Conservation (phyloP, 345 rosid species). For the Dipteronia dyeriana region DNA sequence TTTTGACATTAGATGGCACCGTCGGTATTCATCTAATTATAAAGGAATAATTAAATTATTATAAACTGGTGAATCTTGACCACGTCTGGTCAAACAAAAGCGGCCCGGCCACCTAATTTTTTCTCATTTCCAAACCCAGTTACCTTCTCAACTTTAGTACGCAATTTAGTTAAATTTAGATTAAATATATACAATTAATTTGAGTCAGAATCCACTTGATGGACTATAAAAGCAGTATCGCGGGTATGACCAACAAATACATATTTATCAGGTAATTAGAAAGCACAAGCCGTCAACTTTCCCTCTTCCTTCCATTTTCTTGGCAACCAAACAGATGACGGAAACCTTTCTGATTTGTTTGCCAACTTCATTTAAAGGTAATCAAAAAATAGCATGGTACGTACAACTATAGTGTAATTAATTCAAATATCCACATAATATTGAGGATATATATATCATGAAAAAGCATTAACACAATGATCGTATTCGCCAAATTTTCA, state of each 20-base stretch:
- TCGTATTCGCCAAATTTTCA: background rate
- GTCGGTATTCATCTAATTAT: too few species aligned
- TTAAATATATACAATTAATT: background rate
- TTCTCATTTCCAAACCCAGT: background rate
- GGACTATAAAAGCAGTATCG: background rate
- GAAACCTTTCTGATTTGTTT: background rate
- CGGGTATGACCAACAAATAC: background rate
- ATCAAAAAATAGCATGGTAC: background rate
- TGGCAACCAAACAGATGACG: constrained; percentile 1
- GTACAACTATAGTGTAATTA: background rate
- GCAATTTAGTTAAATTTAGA: constrained; percentile 3
- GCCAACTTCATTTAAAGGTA: background rate
- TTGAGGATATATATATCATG: background rate
- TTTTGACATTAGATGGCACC: too few species aligned
- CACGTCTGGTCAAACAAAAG: constrained; percentile 19
- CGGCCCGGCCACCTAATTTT: constrained; percentile 5
- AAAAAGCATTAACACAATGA: background rate
- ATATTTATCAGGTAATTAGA: background rate
- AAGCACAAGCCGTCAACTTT: background rate
- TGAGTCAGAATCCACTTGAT: constrained; percentile 19
- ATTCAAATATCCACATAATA: background rate
- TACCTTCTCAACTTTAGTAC: constrained; percentile 13
- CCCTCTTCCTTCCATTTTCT: background rate
- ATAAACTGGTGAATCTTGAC: background rate
- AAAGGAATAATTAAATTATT: too few species aligned